These are phyloP conservation scores for Liquidambar formosana DNA, from an alignment of 164 flowering plant genomes.

Conservation along the genomic window DNA sequence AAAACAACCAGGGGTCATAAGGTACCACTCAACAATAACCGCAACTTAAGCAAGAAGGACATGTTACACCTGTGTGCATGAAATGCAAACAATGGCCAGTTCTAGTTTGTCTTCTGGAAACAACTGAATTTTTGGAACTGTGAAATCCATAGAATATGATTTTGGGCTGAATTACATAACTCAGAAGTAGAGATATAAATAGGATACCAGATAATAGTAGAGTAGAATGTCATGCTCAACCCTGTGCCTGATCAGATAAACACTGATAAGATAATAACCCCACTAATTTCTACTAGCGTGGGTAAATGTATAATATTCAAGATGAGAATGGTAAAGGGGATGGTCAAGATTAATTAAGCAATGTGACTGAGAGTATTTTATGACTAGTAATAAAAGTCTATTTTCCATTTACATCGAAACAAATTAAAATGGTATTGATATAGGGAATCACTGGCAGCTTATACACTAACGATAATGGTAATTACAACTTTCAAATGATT, in stretches of 20 bases:
- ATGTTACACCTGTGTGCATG: not conserved
- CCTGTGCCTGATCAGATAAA: not conserved
- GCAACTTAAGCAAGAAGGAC: not conserved
- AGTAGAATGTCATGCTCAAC: not conserved
- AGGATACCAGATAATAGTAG: not conserved
- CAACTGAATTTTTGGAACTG: not conserved
- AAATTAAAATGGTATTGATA: no score
- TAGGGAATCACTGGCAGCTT: no score
- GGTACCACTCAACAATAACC: not conserved
- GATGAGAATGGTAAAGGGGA: not conserved
- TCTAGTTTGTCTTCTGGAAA: not conserved
- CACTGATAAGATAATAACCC: no score
- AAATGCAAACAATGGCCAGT: not conserved
- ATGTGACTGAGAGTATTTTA: no score
- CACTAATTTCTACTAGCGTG: no score
- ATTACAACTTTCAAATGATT: no score
- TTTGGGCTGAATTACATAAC: not conserved
- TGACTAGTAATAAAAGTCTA: no score
- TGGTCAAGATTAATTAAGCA: not conserved
- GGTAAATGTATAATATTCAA: no score
- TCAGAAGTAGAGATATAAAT: not conserved
- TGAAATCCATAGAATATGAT: not conserved
- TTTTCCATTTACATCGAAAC: no score
- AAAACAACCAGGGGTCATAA: constrained; percentile 18
- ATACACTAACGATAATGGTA: no score